phyloP scores from a whole-genome alignment of 1,139 yeast species.

The Ogataea hybrid region DNA sequence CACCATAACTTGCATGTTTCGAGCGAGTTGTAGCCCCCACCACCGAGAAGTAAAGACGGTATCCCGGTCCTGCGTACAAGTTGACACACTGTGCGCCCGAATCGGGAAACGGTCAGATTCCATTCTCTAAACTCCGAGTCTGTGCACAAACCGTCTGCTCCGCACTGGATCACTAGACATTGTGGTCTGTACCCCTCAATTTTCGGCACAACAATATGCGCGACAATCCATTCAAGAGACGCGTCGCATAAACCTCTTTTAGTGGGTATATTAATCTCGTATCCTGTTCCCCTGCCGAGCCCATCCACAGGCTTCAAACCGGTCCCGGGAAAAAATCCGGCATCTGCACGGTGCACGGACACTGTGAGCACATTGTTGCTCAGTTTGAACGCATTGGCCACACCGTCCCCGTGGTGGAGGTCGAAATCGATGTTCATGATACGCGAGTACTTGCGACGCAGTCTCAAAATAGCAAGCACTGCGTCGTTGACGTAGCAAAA shows the following conservation, averaged over 20 bases:
- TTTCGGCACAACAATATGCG: constrained; percentile 44
- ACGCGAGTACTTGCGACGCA: constrained; percentile 42
- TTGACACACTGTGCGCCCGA: constrained; percentile 39
- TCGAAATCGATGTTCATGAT: constrained; percentile 70
- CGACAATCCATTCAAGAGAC: constrained; percentile 38
- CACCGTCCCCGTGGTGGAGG: constrained; percentile 81
- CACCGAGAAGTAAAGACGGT: constrained; percentile 57
- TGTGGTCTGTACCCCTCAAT: constrained; percentile 44
- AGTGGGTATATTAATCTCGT: constrained; percentile 55
- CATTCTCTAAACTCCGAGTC: constrained; percentile 58
- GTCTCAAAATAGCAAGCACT: constrained; percentile 49
- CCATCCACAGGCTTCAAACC: constrained; percentile 45
- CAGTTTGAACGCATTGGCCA: constrained; percentile 59
- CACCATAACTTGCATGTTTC: constrained; percentile 70
- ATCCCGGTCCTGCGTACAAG: constrained; percentile 24
- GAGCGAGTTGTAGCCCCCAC: constrained; percentile 71
- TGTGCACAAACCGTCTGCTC: constrained; percentile 66
- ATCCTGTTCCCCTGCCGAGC: constrained; percentile 37
- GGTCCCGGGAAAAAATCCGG: constrained; percentile 75
- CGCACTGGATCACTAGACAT: constrained; percentile 62
- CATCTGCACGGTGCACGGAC: constrained; percentile 54
- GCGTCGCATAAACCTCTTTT: constrained; percentile 54
- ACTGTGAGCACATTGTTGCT: constrained; percentile 58
- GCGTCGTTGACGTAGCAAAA: constrained; percentile 75
- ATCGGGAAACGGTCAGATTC: constrained; percentile 61